These are phyloP conservation scores for Boletus sp. DNA, from an alignment of 768 basidiomycete genomes.

Conservation along the genomic window DNA sequence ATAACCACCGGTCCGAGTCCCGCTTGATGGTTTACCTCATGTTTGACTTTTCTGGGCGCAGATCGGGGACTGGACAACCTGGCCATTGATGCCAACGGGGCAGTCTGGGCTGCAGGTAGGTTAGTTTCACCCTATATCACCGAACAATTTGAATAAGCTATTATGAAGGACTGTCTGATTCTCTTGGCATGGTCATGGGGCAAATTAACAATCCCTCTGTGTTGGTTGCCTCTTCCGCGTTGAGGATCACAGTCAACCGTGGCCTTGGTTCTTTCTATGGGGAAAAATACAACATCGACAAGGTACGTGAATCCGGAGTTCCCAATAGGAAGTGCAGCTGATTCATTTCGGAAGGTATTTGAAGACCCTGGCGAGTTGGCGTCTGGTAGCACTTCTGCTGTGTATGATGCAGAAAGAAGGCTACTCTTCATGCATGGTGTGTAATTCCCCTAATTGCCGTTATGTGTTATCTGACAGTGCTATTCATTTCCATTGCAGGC, in stretches of 20 bases:
- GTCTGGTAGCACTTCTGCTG: slow-evolving; percentile 55
- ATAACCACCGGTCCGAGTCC: slow-evolving; percentile 49
- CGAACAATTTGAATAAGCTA: background rate
- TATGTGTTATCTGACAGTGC: background rate
- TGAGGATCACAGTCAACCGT: slow-evolving; percentile 53
- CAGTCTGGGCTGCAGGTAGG: slow-evolving; percentile 62
- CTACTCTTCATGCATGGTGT: slow-evolving; percentile 60
- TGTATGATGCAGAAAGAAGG: slow-evolving; percentile 49
- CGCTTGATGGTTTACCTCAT: background rate
- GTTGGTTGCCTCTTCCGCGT: slow-evolving; percentile 46
- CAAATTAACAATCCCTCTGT: slow-evolving; percentile 44
- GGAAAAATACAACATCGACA: slow-evolving; percentile 58
- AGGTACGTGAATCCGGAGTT: slow-evolving; percentile 36
- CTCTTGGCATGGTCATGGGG: slow-evolving; percentile 32
- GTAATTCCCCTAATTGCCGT: slow-evolving; percentile 15
- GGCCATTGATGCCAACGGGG: slow-evolving; percentile 55
- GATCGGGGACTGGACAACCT: slow-evolving; percentile 62
- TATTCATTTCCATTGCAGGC: slow-evolving; percentile 22
- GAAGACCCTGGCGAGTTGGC: slow-evolving; percentile 63
- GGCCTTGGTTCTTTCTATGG: slow-evolving; percentile 53
- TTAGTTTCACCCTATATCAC: background rate
- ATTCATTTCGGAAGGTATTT: slow-evolving; percentile 46
- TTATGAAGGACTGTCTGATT: slow-evolving; percentile 43
- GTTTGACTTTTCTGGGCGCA: slow-evolving; percentile 19
- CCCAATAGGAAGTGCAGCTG: background rate